These are phyloP conservation scores for Macrolepiota fuliginosa DNA, from an alignment of 768 basidiomycete genomes.

Conservation along the genomic window DNA sequence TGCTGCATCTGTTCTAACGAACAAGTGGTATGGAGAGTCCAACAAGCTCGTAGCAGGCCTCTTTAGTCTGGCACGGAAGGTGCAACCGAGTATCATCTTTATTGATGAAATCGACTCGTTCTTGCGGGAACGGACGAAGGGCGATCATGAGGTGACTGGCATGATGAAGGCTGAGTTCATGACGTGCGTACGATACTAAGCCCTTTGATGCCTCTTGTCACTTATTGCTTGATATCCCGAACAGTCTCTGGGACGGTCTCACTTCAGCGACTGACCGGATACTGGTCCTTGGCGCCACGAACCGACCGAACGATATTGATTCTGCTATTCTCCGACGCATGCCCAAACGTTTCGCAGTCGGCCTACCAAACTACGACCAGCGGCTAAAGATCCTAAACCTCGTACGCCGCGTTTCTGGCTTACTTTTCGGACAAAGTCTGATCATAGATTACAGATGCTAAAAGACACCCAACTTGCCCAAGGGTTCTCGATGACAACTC, in stretches of 20 bases:
- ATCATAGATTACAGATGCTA: conserved; percentile 68
- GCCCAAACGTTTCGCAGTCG: conserved; percentile 93
- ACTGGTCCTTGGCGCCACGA: conserved; percentile 92
- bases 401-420: conserved; percentile 37
- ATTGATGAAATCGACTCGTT: conserved; percentile 99
- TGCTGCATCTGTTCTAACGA: conserved; percentile 43
- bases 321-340: conserved; percentile 89
- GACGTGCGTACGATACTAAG: conserved; percentile 53
- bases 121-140: conserved; percentile 79
- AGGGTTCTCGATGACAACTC: conserved; percentile 53
- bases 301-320: conserved; percentile 91
- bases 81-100: conserved; percentile 95
- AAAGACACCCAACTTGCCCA: conserved; percentile 68
- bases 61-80: conserved; percentile 91
- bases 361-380: conserved; percentile 75
- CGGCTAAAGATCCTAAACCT: conserved; percentile 81
- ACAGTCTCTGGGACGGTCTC: conserved; percentile 93
- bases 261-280: conserved; percentile 79
- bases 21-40: conserved; percentile 49
- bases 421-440: not conserved
- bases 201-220: not conserved
- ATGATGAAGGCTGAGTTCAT: conserved; percentile 99
- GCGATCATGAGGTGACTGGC: conserved; percentile 95
- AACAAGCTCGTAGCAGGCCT: conserved; percentile 96
- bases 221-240: not conserved